Evolutionary conservation across 2,329 filamentous ascomycete genomes (phyloP).

Genomic region (Trichoderma asperellum): DNA sequence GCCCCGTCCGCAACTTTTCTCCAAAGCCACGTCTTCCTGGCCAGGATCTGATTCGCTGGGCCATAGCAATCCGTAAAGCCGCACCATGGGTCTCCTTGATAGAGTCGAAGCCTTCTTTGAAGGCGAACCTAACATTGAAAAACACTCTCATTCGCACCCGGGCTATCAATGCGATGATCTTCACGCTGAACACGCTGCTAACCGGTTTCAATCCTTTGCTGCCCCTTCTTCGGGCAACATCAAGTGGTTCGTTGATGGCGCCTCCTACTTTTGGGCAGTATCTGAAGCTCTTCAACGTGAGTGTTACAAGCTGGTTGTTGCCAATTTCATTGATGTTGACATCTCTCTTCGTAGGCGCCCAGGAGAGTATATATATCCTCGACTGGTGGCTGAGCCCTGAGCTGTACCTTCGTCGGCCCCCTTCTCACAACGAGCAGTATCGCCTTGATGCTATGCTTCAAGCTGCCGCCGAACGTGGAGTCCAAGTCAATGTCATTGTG

Average conservation of each 20-base stretch:
- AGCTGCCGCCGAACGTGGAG: slow-evolving; percentile 80
- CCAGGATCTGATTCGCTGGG: neutral
- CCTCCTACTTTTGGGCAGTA: slow-evolving; percentile 84
- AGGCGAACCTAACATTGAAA: slow-evolving; percentile 44
- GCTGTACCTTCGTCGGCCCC: slow-evolving; percentile 82
- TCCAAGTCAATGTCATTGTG: slow-evolving; percentile 82
- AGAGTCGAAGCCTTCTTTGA: slow-evolving; percentile 51
- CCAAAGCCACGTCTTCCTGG: neutral
- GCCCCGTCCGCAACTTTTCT: neutral
- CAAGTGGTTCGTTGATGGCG: slow-evolving; percentile 89
- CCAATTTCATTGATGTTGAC: neutral
- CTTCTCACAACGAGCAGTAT: slow-evolving; percentile 79
- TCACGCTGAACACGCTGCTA: slow-evolving; percentile 49
- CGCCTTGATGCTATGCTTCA: slow-evolving; percentile 82
- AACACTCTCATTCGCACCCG: slow-evolving; percentile 51
- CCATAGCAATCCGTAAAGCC: neutral
- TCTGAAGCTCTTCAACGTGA: slow-evolving; percentile 73
- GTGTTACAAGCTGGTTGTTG: slow-evolving; percentile 12
- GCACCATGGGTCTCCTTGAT: slow-evolving; percentile 42
- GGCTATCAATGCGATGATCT: slow-evolving; percentile 48
- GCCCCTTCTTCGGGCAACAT: slow-evolving; percentile 71
- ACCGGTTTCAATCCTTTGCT: slow-evolving; percentile 71
- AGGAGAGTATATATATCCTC: slow-evolving; percentile 79
- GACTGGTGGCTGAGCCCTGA: slow-evolving; percentile 93
- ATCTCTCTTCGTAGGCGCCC: slow-evolving; percentile 56